Percentiles rank a stretch among this genome's conserved stretches.
Conservation (phyloP, 192 early-diverging fungal species). For the Entophlyctis helioformis region DNA sequence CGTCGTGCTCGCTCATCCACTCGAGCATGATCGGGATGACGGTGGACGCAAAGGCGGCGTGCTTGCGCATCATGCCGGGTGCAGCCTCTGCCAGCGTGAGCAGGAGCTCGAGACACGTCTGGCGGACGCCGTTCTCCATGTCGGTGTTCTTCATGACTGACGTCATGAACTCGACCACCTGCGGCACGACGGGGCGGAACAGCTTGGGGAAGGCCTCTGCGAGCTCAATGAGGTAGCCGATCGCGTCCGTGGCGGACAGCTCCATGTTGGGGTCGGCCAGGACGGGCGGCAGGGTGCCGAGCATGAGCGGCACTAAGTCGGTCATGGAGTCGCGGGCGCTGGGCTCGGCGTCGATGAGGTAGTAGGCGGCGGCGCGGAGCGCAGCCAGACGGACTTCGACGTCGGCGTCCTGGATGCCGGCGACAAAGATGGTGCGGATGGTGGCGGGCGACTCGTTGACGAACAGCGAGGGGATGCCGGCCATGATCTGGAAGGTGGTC, state of each 20-base stretch:
- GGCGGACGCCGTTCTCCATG: constrained; percentile 72
- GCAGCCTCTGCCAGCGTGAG: constrained; percentile 81
- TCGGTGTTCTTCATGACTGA: constrained; percentile 67
- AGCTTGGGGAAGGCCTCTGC: constrained; percentile 72
- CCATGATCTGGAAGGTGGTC: constrained; percentile 4
- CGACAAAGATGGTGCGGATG: constrained; percentile 38
- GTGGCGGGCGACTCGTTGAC: constrained; percentile 1
- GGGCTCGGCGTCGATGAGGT: constrained; percentile 1
- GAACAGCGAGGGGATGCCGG: background rate
- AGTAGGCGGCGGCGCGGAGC: constrained; percentile 44
- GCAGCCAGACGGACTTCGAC: constrained; percentile 60
- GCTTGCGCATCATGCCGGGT: constrained; percentile 85
- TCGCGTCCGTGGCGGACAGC: constrained; percentile 14
- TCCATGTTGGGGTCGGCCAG: background rate
- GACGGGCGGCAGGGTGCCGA: background rate
- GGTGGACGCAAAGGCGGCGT: constrained; percentile 59
- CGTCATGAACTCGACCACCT: constrained; percentile 62
- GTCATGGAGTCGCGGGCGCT: background rate
- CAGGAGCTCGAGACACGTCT: constrained; percentile 84
- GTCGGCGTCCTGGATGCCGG: constrained; percentile 59
- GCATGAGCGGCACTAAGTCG: background rate
- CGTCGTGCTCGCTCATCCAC: constrained; percentile 93
- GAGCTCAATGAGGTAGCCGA: constrained; percentile 53
- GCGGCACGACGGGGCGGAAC: constrained; percentile 68
- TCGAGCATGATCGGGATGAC: constrained; percentile 81